Conservation (phyloP, 2,329 filamentous ascomycete genomes). For the Fusarium coffeatum region DNA sequence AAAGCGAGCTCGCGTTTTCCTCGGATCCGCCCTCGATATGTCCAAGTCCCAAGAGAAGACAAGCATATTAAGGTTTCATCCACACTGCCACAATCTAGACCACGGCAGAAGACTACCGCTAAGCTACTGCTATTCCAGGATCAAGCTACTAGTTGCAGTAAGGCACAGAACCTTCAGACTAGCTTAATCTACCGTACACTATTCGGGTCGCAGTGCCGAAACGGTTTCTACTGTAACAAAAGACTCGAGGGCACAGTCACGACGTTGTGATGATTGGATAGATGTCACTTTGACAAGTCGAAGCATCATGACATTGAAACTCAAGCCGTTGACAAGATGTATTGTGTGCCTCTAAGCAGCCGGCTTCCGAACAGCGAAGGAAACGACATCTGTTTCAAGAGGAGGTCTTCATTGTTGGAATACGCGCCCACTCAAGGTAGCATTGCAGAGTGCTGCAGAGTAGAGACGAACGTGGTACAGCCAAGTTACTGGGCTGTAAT, state of each 20-base stretch:
- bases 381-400: conserved; percentile 17
- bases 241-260: background rate
- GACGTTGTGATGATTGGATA: conserved; percentile 9
- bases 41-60: conserved; percentile 12
- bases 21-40: conserved; percentile 22
- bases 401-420: background rate
- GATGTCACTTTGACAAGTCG: background rate
- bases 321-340: conserved; percentile 3
- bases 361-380: background rate
- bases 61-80: conserved; percentile 33
- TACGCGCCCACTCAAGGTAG: conserved; percentile 9
- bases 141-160: background rate
- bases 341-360: conserved; percentile 3
- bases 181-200: background rate
- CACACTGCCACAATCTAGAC: conserved; percentile 25
- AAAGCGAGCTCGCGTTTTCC: conserved; percentile 1
- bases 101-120: background rate
- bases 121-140: background rate
- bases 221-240: background rate
- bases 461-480: conserved; percentile 3
- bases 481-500: background rate
- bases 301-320: conserved; percentile 24
- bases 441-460: background rate
- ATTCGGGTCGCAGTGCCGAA: conserved; percentile 12
- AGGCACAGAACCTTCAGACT: background rate